Evolutionary conservation across 495 filamentous ascomycete genomes (phyloP).

Genomic region (Tuber microsphaerosporum): DNA sequence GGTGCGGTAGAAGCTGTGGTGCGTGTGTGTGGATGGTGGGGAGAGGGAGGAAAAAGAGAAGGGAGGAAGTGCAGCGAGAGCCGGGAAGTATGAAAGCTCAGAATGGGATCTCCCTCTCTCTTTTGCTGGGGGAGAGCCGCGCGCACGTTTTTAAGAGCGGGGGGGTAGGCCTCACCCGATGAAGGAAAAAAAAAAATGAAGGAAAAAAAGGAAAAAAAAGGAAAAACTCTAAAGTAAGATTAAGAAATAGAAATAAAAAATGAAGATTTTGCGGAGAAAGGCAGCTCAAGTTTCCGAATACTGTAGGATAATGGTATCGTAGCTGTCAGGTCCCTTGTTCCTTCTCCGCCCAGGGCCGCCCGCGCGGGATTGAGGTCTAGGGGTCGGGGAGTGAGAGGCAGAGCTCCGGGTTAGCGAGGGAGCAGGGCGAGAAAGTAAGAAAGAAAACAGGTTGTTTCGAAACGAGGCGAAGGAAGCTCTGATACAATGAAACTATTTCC

Average conservation of each 20-base stretch:
- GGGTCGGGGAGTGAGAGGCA: not conserved
- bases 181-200: conserved; percentile 1
- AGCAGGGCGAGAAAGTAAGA: not conserved
- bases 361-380: not conserved
- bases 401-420: not conserved
- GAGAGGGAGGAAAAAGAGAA: conserved; percentile 6
- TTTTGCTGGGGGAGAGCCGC: conserved; percentile 16
- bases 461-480: conserved; percentile 1
- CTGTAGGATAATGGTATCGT: not conserved
- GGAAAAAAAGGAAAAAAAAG: conserved; percentile 15
- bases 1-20: conserved; percentile 8
- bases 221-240: not conserved
- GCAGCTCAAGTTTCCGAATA: not conserved
- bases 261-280: not conserved
- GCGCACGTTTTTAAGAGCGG: conserved; percentile 18
- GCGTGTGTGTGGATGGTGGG: conserved; percentile 4
- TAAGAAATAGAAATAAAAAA: conserved; percentile 8
- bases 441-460: not conserved
- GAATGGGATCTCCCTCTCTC: conserved; percentile 3
- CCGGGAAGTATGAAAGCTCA: not conserved
- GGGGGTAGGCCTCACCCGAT: not conserved
- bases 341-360: not conserved
- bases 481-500: not conserved
- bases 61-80: conserved; percentile 4
- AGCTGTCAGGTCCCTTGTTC: not conserved